Conservation (phyloP, 1,139 yeast genomes). For the Diutina siamensis region DNA sequence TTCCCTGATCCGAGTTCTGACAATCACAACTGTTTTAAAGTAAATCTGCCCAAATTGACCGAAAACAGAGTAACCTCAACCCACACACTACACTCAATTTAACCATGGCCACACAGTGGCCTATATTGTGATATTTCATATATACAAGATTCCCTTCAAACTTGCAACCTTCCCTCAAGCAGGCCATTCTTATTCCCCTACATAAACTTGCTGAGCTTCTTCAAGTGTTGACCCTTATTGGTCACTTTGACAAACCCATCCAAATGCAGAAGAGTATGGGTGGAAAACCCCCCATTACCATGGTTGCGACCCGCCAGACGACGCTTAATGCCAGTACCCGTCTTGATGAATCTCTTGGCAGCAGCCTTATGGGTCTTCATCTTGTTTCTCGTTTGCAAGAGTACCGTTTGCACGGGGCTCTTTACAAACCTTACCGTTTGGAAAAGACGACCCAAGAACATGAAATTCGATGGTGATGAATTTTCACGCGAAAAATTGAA, state of each 20-base stretch:
- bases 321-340: constrained; percentile 38
- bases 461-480: neutral
- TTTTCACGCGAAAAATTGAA: neutral
- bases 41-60: too few relatives aligned
- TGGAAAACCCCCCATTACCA: constrained; percentile 85
- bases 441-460: constrained; percentile 3
- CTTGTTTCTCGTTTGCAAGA: constrained; percentile 33
- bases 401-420: neutral
- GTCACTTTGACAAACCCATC: constrained; percentile 54
- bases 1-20: too few relatives aligned
- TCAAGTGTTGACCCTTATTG: constrained; percentile 34
- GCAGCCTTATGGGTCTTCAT: constrained; percentile 67
- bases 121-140: too few relatives aligned
- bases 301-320: constrained; percentile 85
- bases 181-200: neutral
- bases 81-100: too few relatives aligned
- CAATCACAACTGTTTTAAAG: too few relatives aligned
- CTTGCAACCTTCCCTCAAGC: too few relatives aligned
- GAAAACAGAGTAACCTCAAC: too few relatives aligned
- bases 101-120: too few relatives aligned
- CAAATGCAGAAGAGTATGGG: constrained; percentile 48
- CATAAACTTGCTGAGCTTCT: constrained; percentile 29
- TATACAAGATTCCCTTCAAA: too few relatives aligned
- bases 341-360: constrained; percentile 73
- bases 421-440: constrained; percentile 4